Base-by-base conservation (phyloP, 305 asterid genomes). In the Fraxinus paxiana region DNA sequence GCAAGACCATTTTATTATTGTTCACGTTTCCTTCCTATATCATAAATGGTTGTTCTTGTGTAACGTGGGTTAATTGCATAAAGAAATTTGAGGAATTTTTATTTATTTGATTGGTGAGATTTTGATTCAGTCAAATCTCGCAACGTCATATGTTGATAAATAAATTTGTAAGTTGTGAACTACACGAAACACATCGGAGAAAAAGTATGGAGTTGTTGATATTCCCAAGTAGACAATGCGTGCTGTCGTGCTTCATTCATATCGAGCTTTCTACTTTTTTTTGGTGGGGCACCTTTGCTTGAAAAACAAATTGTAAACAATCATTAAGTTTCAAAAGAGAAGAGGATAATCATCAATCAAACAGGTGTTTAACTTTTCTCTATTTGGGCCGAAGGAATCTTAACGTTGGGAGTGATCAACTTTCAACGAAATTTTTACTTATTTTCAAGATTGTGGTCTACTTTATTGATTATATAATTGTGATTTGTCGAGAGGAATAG, bases 191-290 rank as follows among this genome's bases (percentile, higher is more conserved):
- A 35, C 41, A 6, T 0, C 41, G 9, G 1, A 6, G 18, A 41
- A 12, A 41, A 41, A 28, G 51, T 41, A 83, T 80, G 83, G 82
- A 82, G 80, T 6, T 35, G 41, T 6, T 35, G 41, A 35, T 35
- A 35, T 35, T 35, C 41, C 41, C 41, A 1, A 35, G 41, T 35
- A 35, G 41, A 35, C 41, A 35, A 7, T 6, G 87, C 90, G 80
- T 84, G 90, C 86, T 87, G 87, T 79, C 80, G 77, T 78, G 76
- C 77, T 83, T 77, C 77, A 83, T 83, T 86, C 80, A 77, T 33
- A 79, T 61, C 35, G 61, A 73, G 83, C 65, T 54, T 56, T 56
- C 9, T 56, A 18, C 67, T 1, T 18, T 54, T 79, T 6, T 43
- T 30, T 30, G 37, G 24, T 46, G 26, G 65, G 24, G 30, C 87